These are phyloP conservation scores for Berkeleyomyces rouxiae DNA, from an alignment of 2,329 filamentous ascomycete species.

Conservation along the genomic window DNA sequence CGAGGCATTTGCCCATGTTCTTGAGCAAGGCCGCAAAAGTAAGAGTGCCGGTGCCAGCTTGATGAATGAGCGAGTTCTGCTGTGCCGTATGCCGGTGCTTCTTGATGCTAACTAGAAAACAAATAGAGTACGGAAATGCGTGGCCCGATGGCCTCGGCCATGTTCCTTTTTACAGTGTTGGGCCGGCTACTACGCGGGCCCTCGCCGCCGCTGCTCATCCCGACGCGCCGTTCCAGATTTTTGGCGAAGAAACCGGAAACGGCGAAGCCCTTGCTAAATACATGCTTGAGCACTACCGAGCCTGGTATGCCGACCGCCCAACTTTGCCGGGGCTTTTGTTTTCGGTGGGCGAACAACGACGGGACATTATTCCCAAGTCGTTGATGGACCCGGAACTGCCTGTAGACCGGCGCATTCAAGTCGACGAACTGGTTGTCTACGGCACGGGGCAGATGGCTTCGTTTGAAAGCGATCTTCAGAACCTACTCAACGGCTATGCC, in stretches of 20 bases:
- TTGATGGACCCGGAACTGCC: conserved; percentile 44
- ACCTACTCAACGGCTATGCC: conserved; percentile 39
- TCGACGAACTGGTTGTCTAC: conserved; percentile 74
- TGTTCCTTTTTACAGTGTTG: conserved; percentile 58
- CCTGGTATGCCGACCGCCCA: conserved; percentile 28
- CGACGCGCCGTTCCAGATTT: conserved; percentile 37
- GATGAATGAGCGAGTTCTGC: too few relatives aligned
- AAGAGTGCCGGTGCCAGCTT: not conserved
- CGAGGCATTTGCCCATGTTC: conserved; percentile 53
- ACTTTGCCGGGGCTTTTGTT: conserved; percentile 57
- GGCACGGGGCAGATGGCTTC: conserved; percentile 67
- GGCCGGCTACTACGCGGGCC: conserved; percentile 63
- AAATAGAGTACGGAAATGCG: conserved; percentile 4
- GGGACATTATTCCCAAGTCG: conserved; percentile 77
- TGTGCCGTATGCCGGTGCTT: not conserved
- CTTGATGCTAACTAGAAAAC: not conserved
- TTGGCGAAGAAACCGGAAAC: conserved; percentile 70
- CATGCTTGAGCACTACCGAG: conserved; percentile 62
- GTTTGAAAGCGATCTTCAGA: conserved; percentile 52
- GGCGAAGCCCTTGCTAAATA: conserved; percentile 63
- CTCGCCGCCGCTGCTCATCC: conserved; percentile 25
- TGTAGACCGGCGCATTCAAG: conserved; percentile 35
- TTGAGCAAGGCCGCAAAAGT: conserved; percentile 21
- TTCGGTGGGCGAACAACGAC: conserved; percentile 72
- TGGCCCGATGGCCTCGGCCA: conserved; percentile 21